These are phyloP conservation scores for Wilcoxina mikolae DNA, from an alignment of 495 filamentous ascomycete species.

Conservation along the genomic window DNA sequence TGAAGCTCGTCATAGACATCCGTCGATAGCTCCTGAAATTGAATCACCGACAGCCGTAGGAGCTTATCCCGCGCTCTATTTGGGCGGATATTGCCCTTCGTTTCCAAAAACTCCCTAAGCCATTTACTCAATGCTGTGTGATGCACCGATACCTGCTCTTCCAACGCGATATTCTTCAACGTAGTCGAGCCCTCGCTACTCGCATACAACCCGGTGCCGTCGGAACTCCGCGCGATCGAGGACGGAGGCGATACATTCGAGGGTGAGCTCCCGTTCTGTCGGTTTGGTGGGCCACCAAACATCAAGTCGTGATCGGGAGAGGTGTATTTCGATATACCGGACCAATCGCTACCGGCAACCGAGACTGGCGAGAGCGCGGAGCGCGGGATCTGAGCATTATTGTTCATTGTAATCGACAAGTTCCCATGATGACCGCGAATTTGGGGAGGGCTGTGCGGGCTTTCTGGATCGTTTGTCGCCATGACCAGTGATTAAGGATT, in stretches of 20 bases:
- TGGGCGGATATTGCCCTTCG: slow-evolving; percentile 55
- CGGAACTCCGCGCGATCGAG: slow-evolving; percentile 68
- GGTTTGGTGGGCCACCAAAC: neutral
- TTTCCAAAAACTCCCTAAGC: slow-evolving; percentile 33
- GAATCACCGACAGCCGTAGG: slow-evolving; percentile 68
- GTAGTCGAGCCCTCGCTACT: slow-evolving; percentile 38
- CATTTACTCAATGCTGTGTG: slow-evolving; percentile 67
- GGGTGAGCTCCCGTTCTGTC: slow-evolving; percentile 35
- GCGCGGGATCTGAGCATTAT: slow-evolving; percentile 15
- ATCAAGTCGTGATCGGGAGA: slow-evolving; percentile 34
- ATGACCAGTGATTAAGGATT: neutral
- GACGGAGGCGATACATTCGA: slow-evolving; percentile 70
- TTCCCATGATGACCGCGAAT: neutral
- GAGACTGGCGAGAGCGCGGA: slow-evolving; percentile 27
- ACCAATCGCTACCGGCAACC: slow-evolving; percentile 64
- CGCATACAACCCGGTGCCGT: slow-evolving; percentile 52
- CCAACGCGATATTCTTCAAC: slow-evolving; percentile 40
- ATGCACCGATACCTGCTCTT: slow-evolving; percentile 63
- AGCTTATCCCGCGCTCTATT: slow-evolving; percentile 90
- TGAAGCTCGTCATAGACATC: slow-evolving; percentile 94
- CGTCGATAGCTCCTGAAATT: slow-evolving; percentile 93
- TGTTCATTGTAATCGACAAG: slow-evolving; percentile 13
- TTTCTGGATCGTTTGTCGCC: neutral
- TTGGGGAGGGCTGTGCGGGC: neutral
- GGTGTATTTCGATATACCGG: slow-evolving; percentile 57